Percentiles rank a stretch among this genome's conserved stretches.
Conservation (phyloP, 139 green algal genomes). For the Tetradesmus lagerheimii region DNA sequence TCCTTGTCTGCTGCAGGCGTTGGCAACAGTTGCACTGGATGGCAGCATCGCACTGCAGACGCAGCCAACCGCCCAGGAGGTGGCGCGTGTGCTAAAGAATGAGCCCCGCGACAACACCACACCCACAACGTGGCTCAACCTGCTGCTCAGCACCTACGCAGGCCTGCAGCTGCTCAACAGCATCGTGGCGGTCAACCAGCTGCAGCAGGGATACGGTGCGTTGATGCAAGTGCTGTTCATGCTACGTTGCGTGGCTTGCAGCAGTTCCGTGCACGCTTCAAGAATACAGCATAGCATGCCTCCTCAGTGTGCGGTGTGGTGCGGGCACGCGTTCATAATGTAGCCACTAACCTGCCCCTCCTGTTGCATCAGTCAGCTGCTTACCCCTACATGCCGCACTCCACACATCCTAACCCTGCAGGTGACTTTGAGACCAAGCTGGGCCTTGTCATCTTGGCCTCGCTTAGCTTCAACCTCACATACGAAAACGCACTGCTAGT, state of each 20-base stretch:
- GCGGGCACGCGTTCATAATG: no score
- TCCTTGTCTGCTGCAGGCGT: background rate
- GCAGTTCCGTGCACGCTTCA: background rate
- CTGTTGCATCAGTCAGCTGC: background rate
- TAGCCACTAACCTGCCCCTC: no score
- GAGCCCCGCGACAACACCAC: background rate
- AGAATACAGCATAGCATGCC: background rate
- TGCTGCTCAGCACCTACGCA: background rate
- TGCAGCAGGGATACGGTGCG: background rate
- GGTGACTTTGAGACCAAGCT: conserved; percentile 19
- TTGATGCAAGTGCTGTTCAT: background rate
- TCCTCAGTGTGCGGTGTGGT: no score
- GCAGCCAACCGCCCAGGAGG: background rate
- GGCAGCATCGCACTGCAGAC: background rate
- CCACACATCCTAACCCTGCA: background rate
- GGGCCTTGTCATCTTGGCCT: conserved; percentile 10
- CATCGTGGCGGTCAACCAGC: background rate
- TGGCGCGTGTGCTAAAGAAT: background rate
- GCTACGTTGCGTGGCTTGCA: background rate
- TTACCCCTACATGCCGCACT: no score
- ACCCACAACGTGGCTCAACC: background rate
- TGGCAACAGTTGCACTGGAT: background rate
- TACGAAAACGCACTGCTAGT: conserved; percentile 30
- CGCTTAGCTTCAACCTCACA: conserved; percentile 1
- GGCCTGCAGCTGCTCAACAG: background rate